phyloP scores from a whole-genome alignment of 345 rosid species.

The Aethionema arabicum region DNA sequence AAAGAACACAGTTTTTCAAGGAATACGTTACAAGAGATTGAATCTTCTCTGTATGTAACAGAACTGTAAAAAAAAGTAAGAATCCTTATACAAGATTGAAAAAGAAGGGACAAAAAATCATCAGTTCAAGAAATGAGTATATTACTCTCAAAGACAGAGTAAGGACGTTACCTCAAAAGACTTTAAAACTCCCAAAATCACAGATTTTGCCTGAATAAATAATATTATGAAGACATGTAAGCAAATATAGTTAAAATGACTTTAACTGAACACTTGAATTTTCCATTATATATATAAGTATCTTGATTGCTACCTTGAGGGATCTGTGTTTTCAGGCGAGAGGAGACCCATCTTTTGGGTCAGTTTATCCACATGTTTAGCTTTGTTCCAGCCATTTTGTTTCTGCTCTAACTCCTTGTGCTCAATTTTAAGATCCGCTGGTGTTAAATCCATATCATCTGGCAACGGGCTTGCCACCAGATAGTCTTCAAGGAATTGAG shows the following conservation, averaged over 20 bases:
- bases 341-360: conserved; percentile 88
- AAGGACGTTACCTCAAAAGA: conserved; percentile 7
- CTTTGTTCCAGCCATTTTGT: conserved; percentile 53
- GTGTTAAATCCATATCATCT: conserved; percentile 60
- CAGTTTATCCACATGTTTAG: conserved; percentile 62
- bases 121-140: conserved; percentile 23
- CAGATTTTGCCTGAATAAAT: conserved; percentile 26
- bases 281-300: conserved; percentile 1
- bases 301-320: conserved; percentile 27
- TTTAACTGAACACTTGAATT: not conserved
- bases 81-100: conserved; percentile 15
- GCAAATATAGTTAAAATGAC: not conserved
- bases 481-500: conserved; percentile 59
- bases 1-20: not conserved
- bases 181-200: conserved; percentile 22
- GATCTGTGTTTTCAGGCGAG: conserved; percentile 49
- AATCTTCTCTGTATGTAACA: conserved; percentile 10
- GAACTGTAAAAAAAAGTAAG: conserved; percentile 1
- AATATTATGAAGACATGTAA: conserved; percentile 10
- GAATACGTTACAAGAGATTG: conserved; percentile 5
- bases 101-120: not conserved
- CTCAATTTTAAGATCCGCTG: conserved; percentile 38
- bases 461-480: conserved; percentile 51
- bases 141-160: conserved; percentile 14
- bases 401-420: conserved; percentile 38